Evolutionary conservation across 495 filamentous ascomycete genomes (phyloP), one percentile per base, ranked within the genome.

Genomic region (Penicillium longicatenatum): DNA sequence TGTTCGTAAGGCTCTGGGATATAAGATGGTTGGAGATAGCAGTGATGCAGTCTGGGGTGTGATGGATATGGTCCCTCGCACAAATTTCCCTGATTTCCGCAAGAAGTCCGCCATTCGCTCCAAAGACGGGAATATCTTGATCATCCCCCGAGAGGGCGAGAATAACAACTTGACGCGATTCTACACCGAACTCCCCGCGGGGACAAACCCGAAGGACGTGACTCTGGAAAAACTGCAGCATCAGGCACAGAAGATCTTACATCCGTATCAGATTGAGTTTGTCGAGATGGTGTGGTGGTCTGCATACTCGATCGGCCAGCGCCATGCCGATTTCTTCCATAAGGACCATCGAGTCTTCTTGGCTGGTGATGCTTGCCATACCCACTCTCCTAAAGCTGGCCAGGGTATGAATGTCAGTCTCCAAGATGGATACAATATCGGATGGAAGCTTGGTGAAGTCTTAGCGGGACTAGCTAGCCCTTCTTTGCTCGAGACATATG

Each of bases 81-180:
- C 91, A 1, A 72, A 86, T 62, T 96, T 93, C 71, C 92, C 91
- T 5, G 89, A 96, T 86, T 84, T 94, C 82, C 77, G 88, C 48
- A 85, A 81, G 68, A 79, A 84, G 53, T 85, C 85, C 56, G 93
- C 89, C 1, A 83, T 86, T 53, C 79, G 82, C 37, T 81, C 80
- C 8, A 63, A 76, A 17, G 67, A 71, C 1, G 89, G 88, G 9
- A 86, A 81, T 31, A 67, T 92, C 48, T 81, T 92, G 77, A 78
- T 89, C 26, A 88, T 92, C 31, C 89, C 89, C 1, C 81, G 89
- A 19, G 88, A 90, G 55, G 85, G 85, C 58, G 86, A 72, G 7
- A 70, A 33, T 46, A 79, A 82, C 62, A 87, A 83, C 65, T 72
- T 88, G 33, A 85, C 88, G 9, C 83, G 88, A 16, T 72, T 92